Percentiles rank a stretch among this genome's conserved stretches.
These are phyloP conservation scores for Syzygium aromaticum DNA, from an alignment of 345 rosid species.

Conservation along the genomic window DNA sequence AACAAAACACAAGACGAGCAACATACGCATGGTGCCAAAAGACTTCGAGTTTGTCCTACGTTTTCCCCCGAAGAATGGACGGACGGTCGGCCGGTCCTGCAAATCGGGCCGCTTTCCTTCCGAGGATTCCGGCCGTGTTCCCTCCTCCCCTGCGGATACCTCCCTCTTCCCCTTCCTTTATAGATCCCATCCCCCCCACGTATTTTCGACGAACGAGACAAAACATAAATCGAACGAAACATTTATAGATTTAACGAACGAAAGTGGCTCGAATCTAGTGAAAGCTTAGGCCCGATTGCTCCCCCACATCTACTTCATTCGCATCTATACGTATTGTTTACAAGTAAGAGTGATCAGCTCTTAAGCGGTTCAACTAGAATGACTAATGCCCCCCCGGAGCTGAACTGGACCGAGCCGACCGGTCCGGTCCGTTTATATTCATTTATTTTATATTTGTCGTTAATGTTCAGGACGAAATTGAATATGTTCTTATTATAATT, in stretches of 20 bases:
- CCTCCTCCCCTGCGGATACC: too few relatives aligned
- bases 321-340: not conserved
- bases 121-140: constrained; percentile 26
- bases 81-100: constrained; percentile 16
- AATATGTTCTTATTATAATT: too few relatives aligned
- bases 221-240: not conserved
- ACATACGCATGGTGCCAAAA: not conserved
- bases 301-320: not conserved
- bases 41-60: not conserved
- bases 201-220: not conserved
- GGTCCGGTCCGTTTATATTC: too few relatives aligned
- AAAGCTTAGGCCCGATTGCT: not conserved
- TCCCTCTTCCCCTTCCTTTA: too few relatives aligned
- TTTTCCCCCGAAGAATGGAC: not conserved
- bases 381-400: too few relatives aligned
- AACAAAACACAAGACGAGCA: too few relatives aligned
- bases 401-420: too few relatives aligned
- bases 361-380: fast-evolving
- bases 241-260: not conserved
- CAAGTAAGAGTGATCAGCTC: too few relatives aligned
- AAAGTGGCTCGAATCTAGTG: not conserved
- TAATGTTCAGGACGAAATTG: too few relatives aligned
- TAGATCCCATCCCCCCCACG: not conserved
- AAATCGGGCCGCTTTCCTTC: constrained; percentile 29
- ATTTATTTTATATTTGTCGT: too few relatives aligned